Base-by-base conservation (phyloP, 2,329 filamentous ascomycete genomes). In the Allantophomopsis lycopodina region DNA sequence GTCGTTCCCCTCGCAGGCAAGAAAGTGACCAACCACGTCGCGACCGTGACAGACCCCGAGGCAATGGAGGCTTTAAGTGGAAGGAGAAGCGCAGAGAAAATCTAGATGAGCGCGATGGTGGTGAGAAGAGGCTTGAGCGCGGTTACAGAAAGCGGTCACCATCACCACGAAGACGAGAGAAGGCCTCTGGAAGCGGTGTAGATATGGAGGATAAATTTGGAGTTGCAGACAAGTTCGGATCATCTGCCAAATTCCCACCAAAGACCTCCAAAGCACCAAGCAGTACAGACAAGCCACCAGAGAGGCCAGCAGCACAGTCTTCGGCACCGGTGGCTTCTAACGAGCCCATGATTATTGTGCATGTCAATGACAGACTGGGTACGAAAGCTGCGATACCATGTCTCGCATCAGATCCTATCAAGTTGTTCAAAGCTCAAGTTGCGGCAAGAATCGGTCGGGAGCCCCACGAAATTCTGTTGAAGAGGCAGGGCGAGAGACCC, bases 331-430 rank as follows among this genome's bases (percentile, higher is more conserved):
- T 58, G 8, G 45, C 55, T 7, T 45, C 57, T 21, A 53, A 63
- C 7, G 82, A 93, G 55, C 80, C 86, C 41, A 93, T 95, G 82
- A 95, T 96, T 49, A 75, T 94, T 38, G 88, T 96, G 14, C 77
- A 89, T 53, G 78, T 96, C 55, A 96, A 96, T 58, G 89, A 96
- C 60, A 75, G 89, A n/a, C 66, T 96, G 30, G 89, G 89, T 11
- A 95, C 89, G n/a, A 94, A 94, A 55, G 85, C 88, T 13, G 82
- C 84, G 39, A 91, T 96, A 46, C 89, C 89, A 0, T 95, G 88
- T 57, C 67, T 94, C 42, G 79, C 84, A 1, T 82, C 77, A 3
- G 89, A 96, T 61, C 79, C 79, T 7, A 79, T 95, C 48, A 80
- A 79, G 47, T 71, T 88, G 44, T 86, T 95, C 64, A 95, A 95